Base-by-base conservation (phyloP, 768 basidiomycete genomes). In the Pluteus cervinus region DNA sequence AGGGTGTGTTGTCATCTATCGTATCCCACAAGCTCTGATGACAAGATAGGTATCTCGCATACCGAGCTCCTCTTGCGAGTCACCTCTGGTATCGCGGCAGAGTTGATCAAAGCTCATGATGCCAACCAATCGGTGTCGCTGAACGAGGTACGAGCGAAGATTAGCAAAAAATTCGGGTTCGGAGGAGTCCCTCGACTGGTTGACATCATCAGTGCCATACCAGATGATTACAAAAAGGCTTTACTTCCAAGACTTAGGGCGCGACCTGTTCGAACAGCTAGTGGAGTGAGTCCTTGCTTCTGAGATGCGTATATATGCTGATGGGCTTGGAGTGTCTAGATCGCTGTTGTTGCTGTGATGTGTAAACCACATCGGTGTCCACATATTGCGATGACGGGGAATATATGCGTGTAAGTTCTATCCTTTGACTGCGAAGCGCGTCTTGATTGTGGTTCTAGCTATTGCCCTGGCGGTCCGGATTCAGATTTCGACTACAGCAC, bases 401-500 rank as follows among this genome's bases (percentile, higher is more conserved):
- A 99, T 52, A 98, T 99, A 40, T 99, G 96, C 63, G 96, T 99
- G 83, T 94, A 60, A 46, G 85, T 65, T 17, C 24, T 23, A 22
- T 23, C 18, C 6, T 26, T 29, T 8, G 9, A 24, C 25, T 24
- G 7, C n/a, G 14, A 30, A 21, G 1, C 25, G 16, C 28, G 26
- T 9, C 4, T 33, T 29, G 24, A 36, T 1, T 35, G 1, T 18
- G 5, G 12, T 20, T 17, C 8, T 45, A 92, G 90, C 24, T 97
- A 98, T 58, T 99, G 96, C 55, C 96, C 96, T 4, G 96, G 96
- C 40, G 96, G 96, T 12, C 96, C 96, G 4, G 96, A 99, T 60
- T 98, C 96, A 1, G 96, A 99, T 61, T 99, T 99, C 48, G 96
- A 99, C 57, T 99, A 99, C 54, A 97, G 93, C 47, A 99, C 96